Conservation (phyloP, 2,329 filamentous ascomycete species). For the Ceratocystis huliohia region DNA sequence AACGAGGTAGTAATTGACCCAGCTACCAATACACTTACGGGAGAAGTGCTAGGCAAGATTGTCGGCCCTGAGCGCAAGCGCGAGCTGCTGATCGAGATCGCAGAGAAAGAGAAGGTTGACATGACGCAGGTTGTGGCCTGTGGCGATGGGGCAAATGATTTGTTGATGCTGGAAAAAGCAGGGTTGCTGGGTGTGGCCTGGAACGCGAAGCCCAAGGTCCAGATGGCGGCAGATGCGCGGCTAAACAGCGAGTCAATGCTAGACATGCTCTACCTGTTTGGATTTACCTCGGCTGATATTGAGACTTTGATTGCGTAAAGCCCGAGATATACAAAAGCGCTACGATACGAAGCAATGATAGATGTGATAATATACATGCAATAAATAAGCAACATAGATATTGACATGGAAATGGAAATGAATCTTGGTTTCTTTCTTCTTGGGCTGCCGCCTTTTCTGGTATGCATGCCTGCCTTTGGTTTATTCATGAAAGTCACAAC, state of each 20-base stretch:
- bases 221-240: constrained; percentile 60
- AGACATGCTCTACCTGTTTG: constrained; percentile 63
- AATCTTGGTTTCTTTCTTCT: no score
- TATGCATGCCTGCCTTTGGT: no score
- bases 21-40: constrained; percentile 47
- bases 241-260: constrained; percentile 58
- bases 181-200: constrained; percentile 63
- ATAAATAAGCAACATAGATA: neutral
- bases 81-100: constrained; percentile 58
- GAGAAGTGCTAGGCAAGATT: constrained; percentile 58
- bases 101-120: constrained; percentile 50
- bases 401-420: neutral
- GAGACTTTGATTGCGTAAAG: constrained; percentile 31
- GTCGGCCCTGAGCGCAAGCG: constrained; percentile 66
- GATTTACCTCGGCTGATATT: constrained; percentile 54
- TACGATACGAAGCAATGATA: constrained; percentile 1
- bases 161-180: constrained; percentile 65
- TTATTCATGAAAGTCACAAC: neutral
- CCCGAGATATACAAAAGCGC: neutral
- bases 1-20: constrained; percentile 65
- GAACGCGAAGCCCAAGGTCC: constrained; percentile 72
- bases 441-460: no score
- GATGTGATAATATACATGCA: neutral
- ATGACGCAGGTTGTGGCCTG: constrained; percentile 59
- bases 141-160: constrained; percentile 71